Evolutionary conservation across 192 early-diverging fungal species (phyloP), one percentile per base, ranked within the genome.

Genomic region (Obelidium mucronatum): DNA sequence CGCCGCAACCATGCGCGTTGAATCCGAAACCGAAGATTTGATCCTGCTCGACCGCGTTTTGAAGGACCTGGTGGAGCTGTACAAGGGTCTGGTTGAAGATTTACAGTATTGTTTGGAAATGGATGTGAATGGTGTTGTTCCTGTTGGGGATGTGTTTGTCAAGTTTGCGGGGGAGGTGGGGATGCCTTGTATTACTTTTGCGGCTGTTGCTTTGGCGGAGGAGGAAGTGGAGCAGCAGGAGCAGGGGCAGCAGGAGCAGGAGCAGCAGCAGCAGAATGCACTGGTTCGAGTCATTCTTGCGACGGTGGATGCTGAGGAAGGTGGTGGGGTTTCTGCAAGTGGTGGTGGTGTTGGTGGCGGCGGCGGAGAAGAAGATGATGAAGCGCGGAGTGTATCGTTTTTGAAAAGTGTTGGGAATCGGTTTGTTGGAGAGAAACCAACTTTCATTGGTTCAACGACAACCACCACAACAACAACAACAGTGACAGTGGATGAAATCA

Each of bases 21-120:
- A 71, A 52, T 11, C 77, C 1, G 69, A 78, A 42, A 78, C 39
- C 26, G 68, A 78, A 56, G 69, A 71, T 8, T 42, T 78, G 30
- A 51, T 59, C 11, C 52, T 71, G 11, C 77, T 78, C 13, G 68
- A 78, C 35, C 60, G 59, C 19, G 69, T 78, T 5, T 37, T 78
- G 4, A 58, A 59, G 4, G 69, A 72, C 17, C 33, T 78, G 36
- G 44, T 72, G 0, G 39, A 5, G 8, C 19, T 73, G n/a, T 69
- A 78, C 39, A 17, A 36, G 17, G 59, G 2, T 1, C 59, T 78
- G 8, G 44, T 78, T 24, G 39, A 70, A 42, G 77, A 78, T 2
- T 48, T 78, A 13, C 34, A 60, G 48, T 70, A 39, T n/a, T 13
- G 30, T 17, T 15, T 78, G 3, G 69, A 78, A 35, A 40, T 70